Percentiles rank a stretch among this genome's conserved stretches.
These are phyloP conservation scores for Erysiphe neolycopersici DNA, from an alignment of 2,329 filamentous ascomycete genomes.

Conservation along the genomic window DNA sequence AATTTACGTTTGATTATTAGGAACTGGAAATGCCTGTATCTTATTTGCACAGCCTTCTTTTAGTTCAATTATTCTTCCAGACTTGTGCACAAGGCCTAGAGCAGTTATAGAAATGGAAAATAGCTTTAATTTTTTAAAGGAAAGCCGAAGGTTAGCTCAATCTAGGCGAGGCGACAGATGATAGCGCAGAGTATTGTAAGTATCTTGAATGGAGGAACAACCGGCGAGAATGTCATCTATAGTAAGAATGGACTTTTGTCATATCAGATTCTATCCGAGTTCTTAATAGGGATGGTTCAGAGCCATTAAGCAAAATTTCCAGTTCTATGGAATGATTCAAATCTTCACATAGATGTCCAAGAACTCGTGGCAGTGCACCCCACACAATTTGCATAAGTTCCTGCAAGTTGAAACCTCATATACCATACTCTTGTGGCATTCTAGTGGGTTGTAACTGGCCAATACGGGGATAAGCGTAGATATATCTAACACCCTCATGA, in stretches of 20 bases:
- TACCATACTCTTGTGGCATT: neutral
- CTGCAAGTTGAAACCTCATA: neutral
- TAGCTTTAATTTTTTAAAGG: neutral
- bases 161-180: neutral
- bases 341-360: neutral
- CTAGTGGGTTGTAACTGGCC: neutral
- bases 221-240: neutral
- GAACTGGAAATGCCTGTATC: neutral
- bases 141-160: neutral
- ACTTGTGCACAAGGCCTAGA: neutral
- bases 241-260: neutral
- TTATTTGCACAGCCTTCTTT: neutral
- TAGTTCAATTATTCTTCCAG: neutral
- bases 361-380: neutral
- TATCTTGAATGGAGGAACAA: neutral
- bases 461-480: neutral
- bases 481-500: neutral
- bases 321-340: neutral
- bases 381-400: neutral
- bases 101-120: neutral
- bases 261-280: neutral
- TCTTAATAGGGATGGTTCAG: neutral
- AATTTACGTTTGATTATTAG: neutral
- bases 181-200: neutral
- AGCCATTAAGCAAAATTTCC: neutral